phyloP scores from a whole-genome alignment of 2,329 filamentous ascomycete genomes.

The Sarocladium brachiariae region DNA sequence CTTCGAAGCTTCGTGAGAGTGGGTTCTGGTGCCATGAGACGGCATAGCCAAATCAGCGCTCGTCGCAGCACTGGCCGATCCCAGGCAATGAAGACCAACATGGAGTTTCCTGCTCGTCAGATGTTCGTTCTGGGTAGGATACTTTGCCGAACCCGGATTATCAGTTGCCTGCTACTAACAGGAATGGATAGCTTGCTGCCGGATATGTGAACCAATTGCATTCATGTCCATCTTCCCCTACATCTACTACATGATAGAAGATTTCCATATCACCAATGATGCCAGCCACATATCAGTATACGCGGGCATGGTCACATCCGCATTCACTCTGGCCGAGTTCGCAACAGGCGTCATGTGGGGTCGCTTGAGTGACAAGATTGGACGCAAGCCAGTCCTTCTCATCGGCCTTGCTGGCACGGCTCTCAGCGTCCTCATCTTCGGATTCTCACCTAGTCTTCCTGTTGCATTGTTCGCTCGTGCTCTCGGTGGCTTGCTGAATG shows the following conservation, averaged over 20 bases:
- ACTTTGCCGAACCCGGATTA: background rate
- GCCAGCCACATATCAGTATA: constrained; percentile 80
- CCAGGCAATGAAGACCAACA: constrained; percentile 18
- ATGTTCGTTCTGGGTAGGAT: constrained; percentile 47
- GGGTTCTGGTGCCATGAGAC: background rate
- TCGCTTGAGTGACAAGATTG: constrained; percentile 81
- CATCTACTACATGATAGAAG: constrained; percentile 94
- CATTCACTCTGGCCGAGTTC: constrained; percentile 95
- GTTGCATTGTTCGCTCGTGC: constrained; percentile 83
- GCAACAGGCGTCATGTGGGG: constrained; percentile 91
- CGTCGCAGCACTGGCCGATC: constrained; percentile 10
- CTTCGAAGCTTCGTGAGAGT: background rate
- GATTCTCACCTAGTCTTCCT: constrained; percentile 75
- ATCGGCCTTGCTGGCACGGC: constrained; percentile 87
- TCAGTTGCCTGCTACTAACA: background rate
- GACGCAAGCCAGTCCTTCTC: constrained; percentile 85
- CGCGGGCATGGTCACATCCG: constrained; percentile 90
- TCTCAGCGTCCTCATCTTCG: constrained; percentile 86
- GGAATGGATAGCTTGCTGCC: constrained; percentile 63
- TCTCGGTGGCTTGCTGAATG: constrained; percentile 85
- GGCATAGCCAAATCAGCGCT: background rate
- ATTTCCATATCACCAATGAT: constrained; percentile 78
- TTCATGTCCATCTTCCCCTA: constrained; percentile 99
- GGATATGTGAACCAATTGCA: constrained; percentile 96
- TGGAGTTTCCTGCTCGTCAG: constrained; percentile 35